These are phyloP conservation scores for Punica granatum DNA, from an alignment of 345 rosid species.

Conservation along the genomic window DNA sequence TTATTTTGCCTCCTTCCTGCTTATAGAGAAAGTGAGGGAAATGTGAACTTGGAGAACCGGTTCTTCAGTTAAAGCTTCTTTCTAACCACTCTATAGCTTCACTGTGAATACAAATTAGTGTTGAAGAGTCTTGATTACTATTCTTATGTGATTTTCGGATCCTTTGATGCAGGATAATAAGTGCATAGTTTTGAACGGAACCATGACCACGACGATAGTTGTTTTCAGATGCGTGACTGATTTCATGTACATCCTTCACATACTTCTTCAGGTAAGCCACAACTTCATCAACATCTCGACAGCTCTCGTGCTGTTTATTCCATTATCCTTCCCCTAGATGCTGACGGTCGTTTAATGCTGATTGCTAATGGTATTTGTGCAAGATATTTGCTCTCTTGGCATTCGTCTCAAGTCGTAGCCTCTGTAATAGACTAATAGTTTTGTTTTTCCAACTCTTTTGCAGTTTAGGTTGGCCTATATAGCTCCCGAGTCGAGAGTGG, in stretches of 20 bases:
- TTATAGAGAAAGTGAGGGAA: no score
- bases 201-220: slow-evolving; percentile 37
- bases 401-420: background rate
- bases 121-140: no score
- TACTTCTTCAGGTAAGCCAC: slow-evolving; percentile 67
- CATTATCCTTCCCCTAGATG: background rate
- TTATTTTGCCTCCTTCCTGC: background rate
- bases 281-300: background rate
- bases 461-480: slow-evolving; percentile 88
- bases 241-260: slow-evolving; percentile 53
- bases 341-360: background rate
- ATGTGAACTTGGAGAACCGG: no score
- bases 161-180: slow-evolving; percentile 36
- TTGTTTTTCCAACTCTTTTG: slow-evolving; percentile 14
- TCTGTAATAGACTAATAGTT: background rate
- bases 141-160: slow-evolving; percentile 3
- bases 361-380: background rate
- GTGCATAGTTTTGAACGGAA: slow-evolving; percentile 48
- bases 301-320: background rate
- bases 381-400: background rate
- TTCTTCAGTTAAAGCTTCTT: no score
- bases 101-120: no score
- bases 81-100: no score
- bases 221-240: slow-evolving; percentile 55
- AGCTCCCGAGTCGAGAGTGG: slow-evolving; percentile 73